Base-by-base conservation (phyloP, 2,329 filamentous ascomycete species). In the Geosmithia putterillii region DNA sequence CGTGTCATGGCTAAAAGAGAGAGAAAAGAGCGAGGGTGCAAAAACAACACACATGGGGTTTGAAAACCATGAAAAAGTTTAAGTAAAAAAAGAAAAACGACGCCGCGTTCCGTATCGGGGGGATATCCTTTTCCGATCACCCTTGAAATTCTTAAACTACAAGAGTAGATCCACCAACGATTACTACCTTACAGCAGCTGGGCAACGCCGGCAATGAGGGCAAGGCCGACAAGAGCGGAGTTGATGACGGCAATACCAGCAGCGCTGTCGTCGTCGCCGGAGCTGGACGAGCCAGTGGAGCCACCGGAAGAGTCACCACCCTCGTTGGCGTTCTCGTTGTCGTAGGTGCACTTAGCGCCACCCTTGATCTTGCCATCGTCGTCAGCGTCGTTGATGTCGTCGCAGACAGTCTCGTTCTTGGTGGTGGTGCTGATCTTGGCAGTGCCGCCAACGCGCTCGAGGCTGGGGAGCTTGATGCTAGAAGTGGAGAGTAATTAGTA, bases 381-480 rank as follows among this genome's bases (percentile, higher is more conserved):
- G 49, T 59, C 58, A 28, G 55, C 50, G 32, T 70, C 57, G 48
- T 68, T 55, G 46, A 76, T 60, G 60, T 83, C 75, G 25, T 57
- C 51, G 42, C 63, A 58, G 70, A 84, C 78, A 32, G 20, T 19
- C 46, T 50, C 49, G 49, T 86, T 79, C 48, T 82, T 70, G 46
- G 70, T 72, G 43, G 81, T 84, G 51, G 74, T 80, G 54, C 79
- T 70, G 51, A 86, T 67, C 56, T 81, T 80, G 60, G 86, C 83
- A 47, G 76, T 76, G 64, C 86, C 86, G 57, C 74, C 72, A 52
- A 89, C 83, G 50, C 81, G 72, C 46, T 73, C 64, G 21, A 90
- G 70, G 34, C 65, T 58, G 47, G 85, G 81, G 43, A 95, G 74
- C 32, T 71, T 58, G 51, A 92, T 79, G 47, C 87, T 94, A n/a